Conservation (phyloP, 352 stramenopile species). For the Phytophthora idaei region DNA sequence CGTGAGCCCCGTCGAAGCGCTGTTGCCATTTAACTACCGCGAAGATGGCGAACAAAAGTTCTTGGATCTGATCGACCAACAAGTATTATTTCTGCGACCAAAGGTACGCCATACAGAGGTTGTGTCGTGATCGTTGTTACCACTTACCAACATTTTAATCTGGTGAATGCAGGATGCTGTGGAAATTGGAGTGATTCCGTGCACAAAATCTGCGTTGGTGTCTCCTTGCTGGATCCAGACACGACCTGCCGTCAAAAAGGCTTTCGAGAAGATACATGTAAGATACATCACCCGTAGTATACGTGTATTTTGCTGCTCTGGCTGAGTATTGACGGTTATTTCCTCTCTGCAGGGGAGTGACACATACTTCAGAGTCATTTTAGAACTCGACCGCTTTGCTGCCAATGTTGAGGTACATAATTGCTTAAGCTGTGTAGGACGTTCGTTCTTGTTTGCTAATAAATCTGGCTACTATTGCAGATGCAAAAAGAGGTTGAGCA, state of each 20-base stretch:
- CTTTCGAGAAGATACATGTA: slow-evolving; percentile 74
- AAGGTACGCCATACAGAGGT: slow-evolving; percentile 42
- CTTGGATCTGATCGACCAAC: slow-evolving; percentile 59
- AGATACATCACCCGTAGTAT: background rate
- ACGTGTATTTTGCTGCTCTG: background rate
- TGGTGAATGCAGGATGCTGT: slow-evolving; percentile 46
- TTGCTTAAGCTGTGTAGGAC: background rate
- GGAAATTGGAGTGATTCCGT: slow-evolving; percentile 76
- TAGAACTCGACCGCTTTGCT: slow-evolving; percentile 68
- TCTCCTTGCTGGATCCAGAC: slow-evolving; percentile 72
- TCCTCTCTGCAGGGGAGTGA: slow-evolving; percentile 53
- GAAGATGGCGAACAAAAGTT: slow-evolving; percentile 69
- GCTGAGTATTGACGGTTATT: slow-evolving; percentile 8
- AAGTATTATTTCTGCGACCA: slow-evolving; percentile 62
- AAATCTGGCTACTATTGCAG: slow-evolving; percentile 19
- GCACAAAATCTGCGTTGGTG: slow-evolving; percentile 50
- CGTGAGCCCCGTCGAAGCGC: slow-evolving; percentile 53
- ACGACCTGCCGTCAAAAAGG: slow-evolving; percentile 58
- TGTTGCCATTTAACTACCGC: slow-evolving; percentile 67
- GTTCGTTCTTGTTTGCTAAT: background rate
- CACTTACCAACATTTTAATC: background rate
- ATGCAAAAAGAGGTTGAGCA: slow-evolving; percentile 62
- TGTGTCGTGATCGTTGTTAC: background rate
- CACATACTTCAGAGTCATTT: slow-evolving; percentile 53
- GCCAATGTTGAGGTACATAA: slow-evolving; percentile 52